phyloP scores from a whole-genome alignment of 176 grass and related monocot species.

The Canna indica region DNA sequence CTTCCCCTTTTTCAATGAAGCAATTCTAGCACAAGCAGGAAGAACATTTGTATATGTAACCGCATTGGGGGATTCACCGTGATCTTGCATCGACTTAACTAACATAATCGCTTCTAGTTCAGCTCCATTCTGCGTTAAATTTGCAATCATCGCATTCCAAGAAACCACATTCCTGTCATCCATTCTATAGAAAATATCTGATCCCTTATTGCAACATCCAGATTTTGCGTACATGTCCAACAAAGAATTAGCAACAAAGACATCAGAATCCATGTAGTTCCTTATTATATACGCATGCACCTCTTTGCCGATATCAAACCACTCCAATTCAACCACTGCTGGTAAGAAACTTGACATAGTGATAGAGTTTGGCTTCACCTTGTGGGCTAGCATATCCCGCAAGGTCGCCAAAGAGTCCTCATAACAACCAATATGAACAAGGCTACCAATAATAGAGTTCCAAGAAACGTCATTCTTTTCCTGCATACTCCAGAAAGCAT shows the following conservation, averaged over 20 bases:
- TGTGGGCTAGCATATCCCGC: slow-evolving; percentile 30
- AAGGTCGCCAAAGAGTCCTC: slow-evolving; percentile 37
- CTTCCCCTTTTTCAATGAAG: slow-evolving; percentile 53
- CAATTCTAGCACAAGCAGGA: slow-evolving; percentile 64
- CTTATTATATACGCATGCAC: slow-evolving; percentile 50
- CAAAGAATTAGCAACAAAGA: slow-evolving; percentile 67
- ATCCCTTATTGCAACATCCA: slow-evolving; percentile 42
- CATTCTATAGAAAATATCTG: slow-evolving; percentile 47
- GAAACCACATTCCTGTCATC: slow-evolving; percentile 42
- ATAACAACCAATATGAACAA: slow-evolving; percentile 37
- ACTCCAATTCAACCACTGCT: slow-evolving; percentile 60
- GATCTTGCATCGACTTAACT: slow-evolving; percentile 47
- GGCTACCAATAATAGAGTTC: slow-evolving; percentile 63
- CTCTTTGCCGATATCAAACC: slow-evolving; percentile 43
- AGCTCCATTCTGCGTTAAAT: slow-evolving; percentile 53
- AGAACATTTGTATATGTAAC: slow-evolving; percentile 64
- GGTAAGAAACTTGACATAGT: slow-evolving; percentile 66
- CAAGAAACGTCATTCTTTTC: slow-evolving; percentile 57
- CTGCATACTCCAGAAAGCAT: slow-evolving; percentile 37
- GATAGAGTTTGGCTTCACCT: slow-evolving; percentile 36
- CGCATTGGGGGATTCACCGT: slow-evolving; percentile 48
- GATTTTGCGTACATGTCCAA: slow-evolving; percentile 90
- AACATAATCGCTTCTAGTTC: slow-evolving; percentile 43
- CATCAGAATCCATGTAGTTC: slow-evolving; percentile 37
- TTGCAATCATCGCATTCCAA: slow-evolving; percentile 82